Base-by-base conservation (phyloP, 2,329 filamentous ascomycete species). In the Penicillium sp. region DNA sequence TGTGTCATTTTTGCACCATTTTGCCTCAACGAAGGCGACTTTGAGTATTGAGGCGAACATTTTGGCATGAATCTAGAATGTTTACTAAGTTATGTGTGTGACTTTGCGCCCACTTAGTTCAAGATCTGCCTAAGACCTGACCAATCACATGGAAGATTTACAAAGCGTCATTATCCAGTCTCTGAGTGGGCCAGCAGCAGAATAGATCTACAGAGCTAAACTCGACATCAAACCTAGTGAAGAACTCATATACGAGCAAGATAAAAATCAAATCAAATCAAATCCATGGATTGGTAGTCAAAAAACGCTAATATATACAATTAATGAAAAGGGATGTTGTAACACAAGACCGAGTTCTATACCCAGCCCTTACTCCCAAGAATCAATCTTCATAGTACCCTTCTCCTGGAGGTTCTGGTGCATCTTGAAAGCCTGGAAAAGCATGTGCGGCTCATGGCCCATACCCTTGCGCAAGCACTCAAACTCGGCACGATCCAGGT, bases 391-490 rank as follows among this genome's bases (percentile, higher is more conserved):
- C 91, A 96, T 96, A 66, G 90, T 95, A 24, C 91, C 91, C 73
- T 93, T 85, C 79, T 93, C 88, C 56, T 86, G 79, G 58, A 96
- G 76, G 62, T 91, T 90, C 82, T 88, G 88, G 78, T 96, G 92
- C 87, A 96, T 90, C 75, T 96, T 90, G 73, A 96, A 96, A 47
- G 84, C 82, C 77, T 96, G 90, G 83, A 87, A 96, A 61, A 96
- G 80, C 71, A 96, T 77, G 75, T 96, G 91, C 26, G 92, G 92
- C 82, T 96, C 90, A 75, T 96, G 91, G 21, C 90, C 91, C 90
- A 88, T 90, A 21, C 91, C 92, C 83, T 91, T 93, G 74, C 82
- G 84, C 74, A 96, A 76, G 73, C 91, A 95, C 78, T 96, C 90
- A 68, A 84, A 90, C 78, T 96, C 92, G 37, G 92, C 91, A 75